Conservation (phyloP, 2,329 filamentous ascomycete genomes). For the Sporothrix globosa region DNA sequence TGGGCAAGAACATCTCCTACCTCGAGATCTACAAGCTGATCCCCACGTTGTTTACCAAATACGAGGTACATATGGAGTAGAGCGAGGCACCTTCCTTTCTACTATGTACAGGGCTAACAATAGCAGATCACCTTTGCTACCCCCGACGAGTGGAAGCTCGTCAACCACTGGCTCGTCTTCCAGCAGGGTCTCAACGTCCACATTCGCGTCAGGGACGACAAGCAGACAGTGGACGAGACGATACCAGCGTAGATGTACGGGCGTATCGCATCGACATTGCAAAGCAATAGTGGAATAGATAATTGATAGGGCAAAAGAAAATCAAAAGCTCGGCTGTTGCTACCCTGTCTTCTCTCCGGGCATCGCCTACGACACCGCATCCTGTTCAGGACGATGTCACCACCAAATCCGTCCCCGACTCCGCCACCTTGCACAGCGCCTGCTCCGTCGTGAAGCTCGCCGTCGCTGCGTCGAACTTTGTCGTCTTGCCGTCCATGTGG, state of each 20-base stretch:
- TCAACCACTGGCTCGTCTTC: conserved; percentile 29
- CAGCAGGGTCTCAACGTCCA: conserved; percentile 25
- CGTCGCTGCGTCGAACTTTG: conserved; percentile 23
- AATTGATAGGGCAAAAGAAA: not conserved
- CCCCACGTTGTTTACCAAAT: conserved; percentile 45
- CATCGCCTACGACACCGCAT: not conserved
- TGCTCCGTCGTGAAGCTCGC: conserved; percentile 31
- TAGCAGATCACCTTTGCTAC: conserved; percentile 13
- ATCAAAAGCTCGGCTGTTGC: not conserved
- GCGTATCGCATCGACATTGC: too few relatives aligned
- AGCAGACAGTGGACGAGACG: not conserved
- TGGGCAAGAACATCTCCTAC: conserved; percentile 45
- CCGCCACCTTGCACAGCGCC: conserved; percentile 28
- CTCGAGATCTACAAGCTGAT: conserved; percentile 46
- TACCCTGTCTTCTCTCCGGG: not conserved
- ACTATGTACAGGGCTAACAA: not conserved
- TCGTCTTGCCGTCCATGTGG: conserved; percentile 26
- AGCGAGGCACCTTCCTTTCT: too few relatives aligned
- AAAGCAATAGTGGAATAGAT: not conserved
- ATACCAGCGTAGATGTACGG: not conserved
- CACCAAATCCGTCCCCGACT: conserved; percentile 19
- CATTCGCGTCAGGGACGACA: not conserved
- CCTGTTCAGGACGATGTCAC: conserved; percentile 29
- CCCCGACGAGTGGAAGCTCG: conserved; percentile 20
- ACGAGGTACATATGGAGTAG: conserved; percentile 40